These are phyloP conservation scores for Zizania palustris DNA, from an alignment of 202 grass and related monocot genomes.

Conservation along the genomic window DNA sequence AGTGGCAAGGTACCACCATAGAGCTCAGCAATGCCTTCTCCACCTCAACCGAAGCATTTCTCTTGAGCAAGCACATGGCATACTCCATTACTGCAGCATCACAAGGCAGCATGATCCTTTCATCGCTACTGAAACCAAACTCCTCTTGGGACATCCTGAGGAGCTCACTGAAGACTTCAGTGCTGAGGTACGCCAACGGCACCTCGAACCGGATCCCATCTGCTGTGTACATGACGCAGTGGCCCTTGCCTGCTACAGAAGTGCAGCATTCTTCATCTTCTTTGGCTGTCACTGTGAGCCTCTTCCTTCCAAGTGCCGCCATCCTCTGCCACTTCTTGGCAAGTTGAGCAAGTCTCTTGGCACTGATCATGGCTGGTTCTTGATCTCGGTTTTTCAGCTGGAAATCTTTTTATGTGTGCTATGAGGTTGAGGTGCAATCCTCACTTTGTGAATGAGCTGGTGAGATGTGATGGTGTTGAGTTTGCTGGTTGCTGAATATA, in stretches of 20 bases:
- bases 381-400: not conserved
- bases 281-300: conserved; percentile 15
- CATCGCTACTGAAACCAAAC: conserved; percentile 45
- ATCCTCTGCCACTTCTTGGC: conserved; percentile 54
- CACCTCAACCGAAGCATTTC: conserved; percentile 42
- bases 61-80: conserved; percentile 41
- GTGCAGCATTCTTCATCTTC: not conserved
- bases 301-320: conserved; percentile 35
- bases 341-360: conserved; percentile 48
- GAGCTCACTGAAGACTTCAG: conserved; percentile 50
- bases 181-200: conserved; percentile 55
- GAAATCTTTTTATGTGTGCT: not conserved
- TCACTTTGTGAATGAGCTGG: conserved; percentile 14
- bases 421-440: conserved; percentile 17
- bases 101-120: conserved; percentile 50
- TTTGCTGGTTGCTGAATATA: conserved; percentile 37
- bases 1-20: conserved; percentile 28
- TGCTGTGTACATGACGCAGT: conserved; percentile 45
- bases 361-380: conserved; percentile 50
- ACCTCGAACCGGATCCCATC: conserved; percentile 55
- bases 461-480: conserved; percentile 36
- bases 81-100: conserved; percentile 49
- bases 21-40: conserved; percentile 43
- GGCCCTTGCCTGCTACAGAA: conserved; percentile 51
- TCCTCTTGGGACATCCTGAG: conserved; percentile 58